Evolutionary conservation across 306 rosid genomes (phyloP).

Genomic region (Prunus salicina): DNA sequence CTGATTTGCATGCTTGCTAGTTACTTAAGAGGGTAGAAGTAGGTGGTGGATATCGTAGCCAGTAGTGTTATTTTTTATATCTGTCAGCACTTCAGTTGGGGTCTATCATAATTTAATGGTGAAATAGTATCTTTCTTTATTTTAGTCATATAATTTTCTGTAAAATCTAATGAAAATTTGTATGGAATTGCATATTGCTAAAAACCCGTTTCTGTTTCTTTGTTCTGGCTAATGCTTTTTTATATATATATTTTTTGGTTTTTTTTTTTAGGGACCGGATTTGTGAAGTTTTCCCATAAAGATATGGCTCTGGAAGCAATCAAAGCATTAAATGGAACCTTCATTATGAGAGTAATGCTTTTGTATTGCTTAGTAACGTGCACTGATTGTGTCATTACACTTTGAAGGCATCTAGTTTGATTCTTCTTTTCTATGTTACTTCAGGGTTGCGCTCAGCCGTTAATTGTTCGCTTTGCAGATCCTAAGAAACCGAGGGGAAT

Average conservation of each 20-base stretch:
- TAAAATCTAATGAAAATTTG: not conserved
- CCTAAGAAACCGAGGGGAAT: conserved; percentile 71
- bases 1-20: not conserved
- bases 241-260: conserved; percentile 25
- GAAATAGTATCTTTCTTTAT: conserved; percentile 4
- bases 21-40: not conserved
- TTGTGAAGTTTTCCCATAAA: conserved; percentile 63
- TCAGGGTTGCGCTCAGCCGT: conserved; percentile 82
- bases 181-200: not conserved
- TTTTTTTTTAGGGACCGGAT: conserved; percentile 67
- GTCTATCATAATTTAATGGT: conserved; percentile 10
- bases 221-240: conserved; percentile 1
- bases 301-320: conserved; percentile 88
- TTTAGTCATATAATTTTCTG: conserved; percentile 7
- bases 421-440: conserved; percentile 16
- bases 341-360: conserved; percentile 67
- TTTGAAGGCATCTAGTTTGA: conserved; percentile 24
- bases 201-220: not conserved
- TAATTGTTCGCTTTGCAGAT: conserved; percentile 89
- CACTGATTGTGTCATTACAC: conserved; percentile 14
- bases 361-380: conserved; percentile 12
- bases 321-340: conserved; percentile 63
- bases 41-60: conserved; percentile 1
- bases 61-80: conserved; percentile 9
- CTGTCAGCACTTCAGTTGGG: conserved; percentile 11